These are phyloP conservation scores for Inga oerstediana DNA, from an alignment of 306 rosid species.

Conservation along the genomic window DNA sequence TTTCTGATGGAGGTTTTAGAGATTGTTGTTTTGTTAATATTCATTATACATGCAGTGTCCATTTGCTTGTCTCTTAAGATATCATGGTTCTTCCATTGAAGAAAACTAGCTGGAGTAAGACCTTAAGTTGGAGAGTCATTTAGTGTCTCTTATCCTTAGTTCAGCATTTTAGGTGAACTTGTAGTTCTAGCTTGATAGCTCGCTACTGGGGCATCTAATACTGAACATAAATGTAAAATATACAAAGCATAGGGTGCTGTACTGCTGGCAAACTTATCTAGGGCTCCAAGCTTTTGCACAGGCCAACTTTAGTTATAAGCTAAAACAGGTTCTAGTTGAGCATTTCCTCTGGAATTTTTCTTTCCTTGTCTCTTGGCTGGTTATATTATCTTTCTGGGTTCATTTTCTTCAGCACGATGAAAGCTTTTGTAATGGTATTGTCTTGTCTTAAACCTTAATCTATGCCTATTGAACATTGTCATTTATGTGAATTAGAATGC, in stretches of 20 bases:
- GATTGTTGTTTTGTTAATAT: neutral
- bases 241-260: neutral
- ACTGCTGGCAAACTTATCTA: neutral
- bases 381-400: neutral
- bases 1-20: neutral
- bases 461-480: slow-evolving; percentile 6
- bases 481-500: slow-evolving; percentile 9
- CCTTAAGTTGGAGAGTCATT: neutral
- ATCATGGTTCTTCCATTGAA: neutral
- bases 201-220: neutral
- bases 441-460: slow-evolving; percentile 2
- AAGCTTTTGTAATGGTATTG: slow-evolving; percentile 13
- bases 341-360: neutral
- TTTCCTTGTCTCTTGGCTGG: neutral
- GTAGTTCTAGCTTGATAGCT: neutral
- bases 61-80: slow-evolving; percentile 15
- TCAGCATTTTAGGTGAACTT: neutral
- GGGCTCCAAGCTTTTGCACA: neutral
- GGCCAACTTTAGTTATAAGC: neutral
- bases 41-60: slow-evolving; percentile 6
- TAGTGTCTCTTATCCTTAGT: neutral
- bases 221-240: neutral
- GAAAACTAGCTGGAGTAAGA: slow-evolving; percentile 12
- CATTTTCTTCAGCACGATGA: slow-evolving; percentile 4
- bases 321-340: neutral